These are phyloP conservation scores for Chytriomyces sp. DNA, from an alignment of 192 early-diverging fungal genomes.

Conservation along the genomic window DNA sequence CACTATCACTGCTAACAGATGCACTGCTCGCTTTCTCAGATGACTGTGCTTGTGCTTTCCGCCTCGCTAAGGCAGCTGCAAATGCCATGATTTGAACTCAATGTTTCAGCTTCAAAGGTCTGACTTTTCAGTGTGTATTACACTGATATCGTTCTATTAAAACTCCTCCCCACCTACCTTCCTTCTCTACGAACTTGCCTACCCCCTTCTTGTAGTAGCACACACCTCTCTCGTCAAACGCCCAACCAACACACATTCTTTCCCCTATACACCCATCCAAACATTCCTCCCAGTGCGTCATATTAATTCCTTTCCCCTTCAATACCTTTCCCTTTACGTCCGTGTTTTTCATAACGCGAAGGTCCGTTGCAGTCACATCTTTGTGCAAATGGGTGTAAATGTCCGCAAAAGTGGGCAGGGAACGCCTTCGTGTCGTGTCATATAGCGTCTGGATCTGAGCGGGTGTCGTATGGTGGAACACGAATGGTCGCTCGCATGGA, in stretches of 20 bases:
- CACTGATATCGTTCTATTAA: slow-evolving; percentile 25
- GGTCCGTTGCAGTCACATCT: neutral
- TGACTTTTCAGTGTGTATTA: neutral
- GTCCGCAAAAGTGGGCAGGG: neutral
- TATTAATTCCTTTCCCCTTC: neutral
- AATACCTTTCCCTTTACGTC: neutral
- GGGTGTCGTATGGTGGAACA: slow-evolving; percentile 45
- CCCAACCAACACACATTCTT: slow-evolving; percentile 28
- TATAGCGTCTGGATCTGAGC: slow-evolving; percentile 36
- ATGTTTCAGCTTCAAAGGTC: neutral
- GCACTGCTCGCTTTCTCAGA: too few relatives aligned
- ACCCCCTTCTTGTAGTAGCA: slow-evolving; percentile 25
- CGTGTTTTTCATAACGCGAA: neutral
- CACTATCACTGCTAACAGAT: too few relatives aligned
- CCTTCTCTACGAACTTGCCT: slow-evolving; percentile 7
- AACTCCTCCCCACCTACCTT: slow-evolving; percentile 31
- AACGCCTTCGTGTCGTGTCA: slow-evolving; percentile 10
- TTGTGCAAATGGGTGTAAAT: neutral
- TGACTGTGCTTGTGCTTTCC: too few relatives aligned
- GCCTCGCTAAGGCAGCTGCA: too few relatives aligned
- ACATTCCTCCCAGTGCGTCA: slow-evolving; percentile 4
- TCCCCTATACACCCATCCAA: slow-evolving; percentile 1
- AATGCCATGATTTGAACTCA: too few relatives aligned
- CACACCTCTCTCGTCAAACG: slow-evolving; percentile 17
- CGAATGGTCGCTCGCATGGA: slow-evolving; percentile 43